Base-by-base conservation (phyloP, 2,329 filamentous ascomycete genomes). In the Apiospora arundinis region DNA sequence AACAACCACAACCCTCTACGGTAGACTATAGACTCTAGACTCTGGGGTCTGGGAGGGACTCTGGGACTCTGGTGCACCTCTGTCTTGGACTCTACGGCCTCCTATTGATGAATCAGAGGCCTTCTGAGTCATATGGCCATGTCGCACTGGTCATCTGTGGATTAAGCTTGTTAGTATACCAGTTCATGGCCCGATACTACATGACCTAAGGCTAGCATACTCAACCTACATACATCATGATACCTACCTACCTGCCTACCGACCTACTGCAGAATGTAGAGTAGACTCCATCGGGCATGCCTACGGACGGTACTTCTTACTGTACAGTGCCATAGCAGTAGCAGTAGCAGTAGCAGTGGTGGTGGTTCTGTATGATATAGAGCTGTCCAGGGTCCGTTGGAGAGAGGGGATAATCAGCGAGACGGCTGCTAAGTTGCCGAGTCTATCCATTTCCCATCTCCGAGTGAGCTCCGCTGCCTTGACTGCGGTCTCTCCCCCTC, bases 41-140 rank as follows among this genome's bases (percentile, higher is more conserved):
- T 18, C 42, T 45, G 40, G 40, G 6, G 32, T 32, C 40, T 42
- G 40, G 32, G 32, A 32, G 6, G 32, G 32, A 32, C 32, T 32
- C 32, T 32, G 32, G 32, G 28, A 52, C 48, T 18, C 49, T 56
- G 56, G 28, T 63, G 56, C 56, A 37, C 56, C 37, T 63, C 18
- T 63, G 56, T 63, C 56, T 63, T 63, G 56, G 56, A 63, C 56
- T 63, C 56, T 63, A 16, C 56, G 56, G 16, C 56, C 56, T 63
- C 56, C 56, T n/a, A 72, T 70, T 71, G 73, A 74, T 75, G 75
- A 76, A 76, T 74, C 74, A 76, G 71, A 73, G 74, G 74, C 75
- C 76, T 74, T 77, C 75, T 71, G 75, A 75, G 77, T 81, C 80
- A 82, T 80, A 81, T 81, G 80, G 77, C 75, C 49, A 42, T n/a